Base-by-base conservation (phyloP, 805 yeast species). In the Barnettozyma botsteinii region DNA sequence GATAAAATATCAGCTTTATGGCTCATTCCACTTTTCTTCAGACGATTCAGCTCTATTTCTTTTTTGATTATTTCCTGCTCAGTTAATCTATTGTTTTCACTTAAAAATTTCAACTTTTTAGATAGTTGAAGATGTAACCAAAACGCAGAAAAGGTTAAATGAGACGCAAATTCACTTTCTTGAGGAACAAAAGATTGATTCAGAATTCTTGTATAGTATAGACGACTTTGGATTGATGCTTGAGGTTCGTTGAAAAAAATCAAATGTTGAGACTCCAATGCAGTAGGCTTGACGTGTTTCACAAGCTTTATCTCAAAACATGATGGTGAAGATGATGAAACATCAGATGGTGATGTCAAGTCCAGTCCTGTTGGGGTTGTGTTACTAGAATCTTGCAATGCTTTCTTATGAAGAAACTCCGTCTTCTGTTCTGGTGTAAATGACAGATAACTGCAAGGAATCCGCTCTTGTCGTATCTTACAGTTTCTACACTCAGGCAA, bases 401-500 rank as follows among this genome's bases (percentile, higher is more conserved):
- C 35, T 33, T 49, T 53, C 23, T 35, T 34, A 3, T 20, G 20
- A 1, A 31, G n/a, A 14, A 55, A 52, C 14, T 38, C 46, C 22
- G 40, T 33, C 41, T 44, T 49, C 22, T 55, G 51, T 1, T 38
- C 45, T n/a, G 43, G 43, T 1, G 55, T 47, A 31, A 53, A 49
- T 1, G 49, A 40, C 6, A 50, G 33, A 28, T 53, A 55, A 31
- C 56, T 51, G 44, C 58, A 55, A 5, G 51, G 51, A 10, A 55
- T 46, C 48, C 41, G 53, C 18, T 51, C 52, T 18, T 48, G 57
- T 17, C 60, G 53, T 25, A 52, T 52, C 7, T 43, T 38, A 43
- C 77, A 72, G 48, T 72, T 72, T 43, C 65, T 53, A 47, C 77
- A 72, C 35, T 67, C 65, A 0, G 77, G 77, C 14, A 72, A 59